Percentiles rank a stretch among this genome's conserved stretches.
These are phyloP conservation scores for Saturnispora quitensis DNA, from an alignment of 805 yeast species.

Conservation along the genomic window DNA sequence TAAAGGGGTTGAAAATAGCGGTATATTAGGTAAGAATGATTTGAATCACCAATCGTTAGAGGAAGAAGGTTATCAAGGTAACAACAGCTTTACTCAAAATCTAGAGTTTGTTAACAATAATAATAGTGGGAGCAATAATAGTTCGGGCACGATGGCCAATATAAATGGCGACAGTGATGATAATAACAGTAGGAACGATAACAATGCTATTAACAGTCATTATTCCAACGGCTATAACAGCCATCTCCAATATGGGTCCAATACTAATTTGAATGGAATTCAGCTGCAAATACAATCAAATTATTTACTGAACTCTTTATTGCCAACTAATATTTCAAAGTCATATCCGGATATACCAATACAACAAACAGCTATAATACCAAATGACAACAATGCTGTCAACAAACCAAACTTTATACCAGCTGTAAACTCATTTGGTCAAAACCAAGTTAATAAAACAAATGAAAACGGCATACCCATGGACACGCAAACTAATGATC, in stretches of 20 bases:
- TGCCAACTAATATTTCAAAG: neutral
- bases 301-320: neutral
- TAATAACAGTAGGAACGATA: neutral
- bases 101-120: neutral
- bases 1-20: neutral
- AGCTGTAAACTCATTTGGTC: neutral
- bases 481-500: neutral
- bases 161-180: neutral
- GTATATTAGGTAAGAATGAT: neutral
- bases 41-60: neutral
- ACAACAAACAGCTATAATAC: neutral
- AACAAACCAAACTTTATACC: neutral
- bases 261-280: neutral
- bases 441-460: neutral
- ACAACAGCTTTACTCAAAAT: neutral
- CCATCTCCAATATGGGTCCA: neutral
- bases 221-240: neutral
- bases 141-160: neutral
- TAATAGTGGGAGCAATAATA: neutral
- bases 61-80: neutral
- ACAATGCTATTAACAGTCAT: neutral
- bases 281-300: constrained; percentile 2
- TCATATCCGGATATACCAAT: neutral
- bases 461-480: neutral
- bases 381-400: neutral